Conservation (phyloP, 2,329 filamentous ascomycete species). For the Alternaria burnsii region DNA sequence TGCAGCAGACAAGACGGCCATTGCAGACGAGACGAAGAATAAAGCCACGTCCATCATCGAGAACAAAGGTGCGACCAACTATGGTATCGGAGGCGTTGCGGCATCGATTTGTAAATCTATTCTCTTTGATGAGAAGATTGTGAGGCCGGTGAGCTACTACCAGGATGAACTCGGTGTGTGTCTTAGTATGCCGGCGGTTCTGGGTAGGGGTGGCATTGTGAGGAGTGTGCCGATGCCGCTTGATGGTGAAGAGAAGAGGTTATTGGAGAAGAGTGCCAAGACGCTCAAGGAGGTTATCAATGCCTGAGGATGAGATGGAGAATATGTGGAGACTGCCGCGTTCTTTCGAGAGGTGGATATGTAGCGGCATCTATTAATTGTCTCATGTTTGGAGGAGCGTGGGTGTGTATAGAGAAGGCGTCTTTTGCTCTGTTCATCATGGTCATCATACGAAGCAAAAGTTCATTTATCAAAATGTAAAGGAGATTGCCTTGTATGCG, state of each 20-base stretch:
- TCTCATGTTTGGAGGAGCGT: too few relatives aligned
- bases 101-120: conserved; percentile 29
- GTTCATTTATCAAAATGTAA: too few relatives aligned
- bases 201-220: conserved; percentile 26
- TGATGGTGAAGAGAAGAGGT: conserved; percentile 15
- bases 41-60: conserved; percentile 27
- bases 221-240: conserved; percentile 18
- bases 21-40: conserved; percentile 24
- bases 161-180: conserved; percentile 24
- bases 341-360: too few relatives aligned
- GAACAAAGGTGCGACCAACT: conserved; percentile 33
- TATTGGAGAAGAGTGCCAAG: conserved; percentile 22
- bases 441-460: too few relatives aligned
- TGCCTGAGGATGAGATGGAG: too few relatives aligned
- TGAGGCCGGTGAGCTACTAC: conserved; percentile 24
- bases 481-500: too few relatives aligned
- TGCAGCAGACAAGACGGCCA: conserved; percentile 10
- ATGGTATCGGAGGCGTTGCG: conserved; percentile 30
- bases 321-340: too few relatives aligned
- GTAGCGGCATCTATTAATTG: too few relatives aligned
- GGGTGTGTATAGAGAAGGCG: too few relatives aligned
- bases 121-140: conserved; percentile 22
- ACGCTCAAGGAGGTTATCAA: conserved; percentile 5
- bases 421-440: too few relatives aligned
- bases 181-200: conserved; percentile 27